phyloP scores from a whole-genome alignment of 1,139 yeast species.

The Geotrichum histeridarum region DNA sequence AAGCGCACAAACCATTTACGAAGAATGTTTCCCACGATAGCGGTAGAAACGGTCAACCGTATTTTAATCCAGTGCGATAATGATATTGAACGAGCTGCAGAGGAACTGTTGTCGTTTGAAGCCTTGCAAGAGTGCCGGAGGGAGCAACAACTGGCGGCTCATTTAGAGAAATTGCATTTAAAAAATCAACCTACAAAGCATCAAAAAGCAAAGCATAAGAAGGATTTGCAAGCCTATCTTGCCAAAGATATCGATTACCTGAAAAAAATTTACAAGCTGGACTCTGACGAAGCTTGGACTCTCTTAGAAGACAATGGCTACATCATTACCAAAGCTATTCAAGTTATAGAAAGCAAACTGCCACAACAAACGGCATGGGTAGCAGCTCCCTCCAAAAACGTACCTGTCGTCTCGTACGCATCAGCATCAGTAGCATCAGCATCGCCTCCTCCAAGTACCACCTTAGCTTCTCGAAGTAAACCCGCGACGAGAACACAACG shows the following conservation, averaged over 20 bases:
- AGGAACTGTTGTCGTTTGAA: slow-evolving; percentile 16
- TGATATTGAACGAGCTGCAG: slow-evolving; percentile 17
- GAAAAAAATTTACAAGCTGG: slow-evolving; percentile 2
- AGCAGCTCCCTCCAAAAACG: background rate
- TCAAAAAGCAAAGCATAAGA: slow-evolving; percentile 1
- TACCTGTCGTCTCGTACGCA: background rate
- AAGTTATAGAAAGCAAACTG: background rate
- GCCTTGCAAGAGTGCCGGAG: slow-evolving; percentile 4
- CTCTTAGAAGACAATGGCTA: background rate
- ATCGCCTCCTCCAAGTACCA: background rate
- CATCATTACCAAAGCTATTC: slow-evolving; percentile 3
- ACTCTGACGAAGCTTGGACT: slow-evolving; percentile 3
- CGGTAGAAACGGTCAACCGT: background rate
- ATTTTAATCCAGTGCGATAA: slow-evolving; percentile 3
- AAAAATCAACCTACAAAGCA: background rate
- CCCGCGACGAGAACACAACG: background rate
- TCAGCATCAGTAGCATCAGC: background rate
- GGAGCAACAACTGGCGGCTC: slow-evolving; percentile 11
- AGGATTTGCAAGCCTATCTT: background rate
- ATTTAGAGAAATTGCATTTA: slow-evolving; percentile 4
- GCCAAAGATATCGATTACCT: slow-evolving; percentile 9
- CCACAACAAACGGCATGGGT: background rate
- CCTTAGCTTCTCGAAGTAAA: background rate
- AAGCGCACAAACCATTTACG: background rate
- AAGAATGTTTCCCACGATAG: slow-evolving; percentile 7